These are phyloP conservation scores for Fusarium chuoi DNA, from an alignment of 2,329 filamentous ascomycete genomes.

Conservation along the genomic window DNA sequence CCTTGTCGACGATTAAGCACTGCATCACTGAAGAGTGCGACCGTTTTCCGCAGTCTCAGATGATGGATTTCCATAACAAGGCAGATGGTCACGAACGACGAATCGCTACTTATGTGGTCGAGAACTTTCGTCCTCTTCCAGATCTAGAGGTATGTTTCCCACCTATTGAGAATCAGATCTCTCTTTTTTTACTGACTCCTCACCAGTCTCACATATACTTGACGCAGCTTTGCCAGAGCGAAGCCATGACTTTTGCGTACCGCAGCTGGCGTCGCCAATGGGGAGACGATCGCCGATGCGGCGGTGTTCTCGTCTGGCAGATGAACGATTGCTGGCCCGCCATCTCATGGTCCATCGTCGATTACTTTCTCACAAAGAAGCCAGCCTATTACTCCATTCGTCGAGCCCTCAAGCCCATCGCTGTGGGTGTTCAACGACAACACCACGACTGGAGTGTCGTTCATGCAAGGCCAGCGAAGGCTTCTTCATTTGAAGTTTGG, in stretches of 20 bases:
- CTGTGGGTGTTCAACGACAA: background rate
- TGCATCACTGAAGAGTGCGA: background rate
- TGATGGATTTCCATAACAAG: slow-evolving; percentile 4
- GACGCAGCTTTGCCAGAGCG: background rate
- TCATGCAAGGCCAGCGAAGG: background rate
- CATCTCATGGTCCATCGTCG: slow-evolving; percentile 1
- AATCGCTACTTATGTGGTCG: background rate
- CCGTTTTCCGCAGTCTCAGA: background rate
- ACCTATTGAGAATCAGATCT: fast-evolving
- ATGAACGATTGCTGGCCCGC: slow-evolving; percentile 6
- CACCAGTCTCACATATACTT: background rate
- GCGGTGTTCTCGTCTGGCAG: background rate
- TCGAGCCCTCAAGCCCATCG: background rate
- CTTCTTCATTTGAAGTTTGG: background rate
- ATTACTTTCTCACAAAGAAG: background rate
- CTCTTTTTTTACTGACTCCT: background rate
- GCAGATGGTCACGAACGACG: slow-evolving; percentile 2
- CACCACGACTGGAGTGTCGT: slow-evolving; percentile 9
- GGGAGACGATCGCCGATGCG: background rate
- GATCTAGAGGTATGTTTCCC: background rate
- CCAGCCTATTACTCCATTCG: background rate
- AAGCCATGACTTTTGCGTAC: slow-evolving; percentile 1
- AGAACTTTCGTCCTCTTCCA: background rate
- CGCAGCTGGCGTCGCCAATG: slow-evolving; percentile 3
- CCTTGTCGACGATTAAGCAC: background rate